A percentile compares a stretch with the other conserved stretches of the same genome.
These are phyloP conservation scores for Avena atlantica DNA, from an alignment of 176 grass and related monocot species.

Conservation along the genomic window DNA sequence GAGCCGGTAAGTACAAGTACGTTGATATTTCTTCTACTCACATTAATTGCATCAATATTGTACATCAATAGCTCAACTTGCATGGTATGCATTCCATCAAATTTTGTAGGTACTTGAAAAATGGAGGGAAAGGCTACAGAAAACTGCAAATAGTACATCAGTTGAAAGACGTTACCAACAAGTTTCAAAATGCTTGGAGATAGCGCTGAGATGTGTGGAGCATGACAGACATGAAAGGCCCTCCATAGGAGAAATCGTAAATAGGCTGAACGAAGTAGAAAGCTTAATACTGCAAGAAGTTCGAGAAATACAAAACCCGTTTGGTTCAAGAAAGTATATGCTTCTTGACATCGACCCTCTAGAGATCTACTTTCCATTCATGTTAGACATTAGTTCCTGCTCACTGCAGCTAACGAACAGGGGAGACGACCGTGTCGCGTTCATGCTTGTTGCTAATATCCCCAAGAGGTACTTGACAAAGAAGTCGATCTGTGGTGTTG, in stretches of 20 bases:
- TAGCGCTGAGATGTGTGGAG: not conserved
- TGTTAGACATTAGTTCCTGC: not conserved
- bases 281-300: not conserved
- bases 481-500: not conserved
- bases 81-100: not conserved
- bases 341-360: not conserved
- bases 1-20: too few species aligned
- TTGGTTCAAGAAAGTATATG: not conserved
- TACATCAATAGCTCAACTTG: too few species aligned
- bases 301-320: too few species aligned
- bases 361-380: too few species aligned
- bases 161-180: not conserved
- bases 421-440: not conserved
- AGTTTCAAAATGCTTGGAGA: not conserved
- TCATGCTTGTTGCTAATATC: not conserved
- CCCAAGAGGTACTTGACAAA: not conserved
- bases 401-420: not conserved
- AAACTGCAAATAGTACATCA: not conserved
- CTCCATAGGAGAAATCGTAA: not conserved
- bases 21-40: too few species aligned
- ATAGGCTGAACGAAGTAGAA: not conserved
- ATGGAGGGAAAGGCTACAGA: conserved; percentile 4
- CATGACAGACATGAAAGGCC: not conserved
- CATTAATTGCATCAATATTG: too few species aligned
- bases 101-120: not conserved